Evolutionary conservation across 75 land plant genomes (phyloP).

Genomic region (Pseudotsuga menziesii): DNA sequence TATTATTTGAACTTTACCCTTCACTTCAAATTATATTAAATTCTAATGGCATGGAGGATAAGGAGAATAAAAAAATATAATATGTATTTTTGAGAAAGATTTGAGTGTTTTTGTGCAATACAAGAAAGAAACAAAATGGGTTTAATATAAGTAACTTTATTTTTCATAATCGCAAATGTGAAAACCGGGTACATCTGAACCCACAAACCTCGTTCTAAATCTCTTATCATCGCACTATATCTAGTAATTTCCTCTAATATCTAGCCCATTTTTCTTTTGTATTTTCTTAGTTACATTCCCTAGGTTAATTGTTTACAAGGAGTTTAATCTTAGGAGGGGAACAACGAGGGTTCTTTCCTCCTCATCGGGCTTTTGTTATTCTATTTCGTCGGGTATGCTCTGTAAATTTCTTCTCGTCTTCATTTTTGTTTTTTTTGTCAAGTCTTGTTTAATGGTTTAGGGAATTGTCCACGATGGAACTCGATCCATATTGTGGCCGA

Average conservation of each 20-base stretch:
- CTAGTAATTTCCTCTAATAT: not conserved
- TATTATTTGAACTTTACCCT: no score
- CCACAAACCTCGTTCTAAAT: no score
- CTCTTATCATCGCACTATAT: no score
- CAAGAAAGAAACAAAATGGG: no score
- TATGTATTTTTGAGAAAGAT: no score
- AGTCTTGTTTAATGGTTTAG: not conserved
- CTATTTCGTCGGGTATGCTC: conserved; percentile 8
- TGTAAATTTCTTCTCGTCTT: not conserved
- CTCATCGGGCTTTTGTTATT: not conserved
- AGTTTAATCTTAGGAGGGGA: no score
- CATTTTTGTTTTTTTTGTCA: not conserved
- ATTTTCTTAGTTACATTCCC: not conserved
- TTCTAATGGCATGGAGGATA: no score
- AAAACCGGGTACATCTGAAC: no score
- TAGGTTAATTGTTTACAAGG: not conserved
- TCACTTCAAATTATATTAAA: no score
- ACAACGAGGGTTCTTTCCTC: not conserved
- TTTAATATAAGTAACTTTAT: not conserved
- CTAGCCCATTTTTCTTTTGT: not conserved
- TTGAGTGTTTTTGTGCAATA: no score
- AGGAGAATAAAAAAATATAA: no score
- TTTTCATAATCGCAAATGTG: not conserved
- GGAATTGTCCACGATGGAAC: not conserved
- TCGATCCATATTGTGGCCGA: not conserved